Evolutionary conservation across 495 filamentous ascomycete genomes (phyloP).

Genomic region (Physcia stellaris): DNA sequence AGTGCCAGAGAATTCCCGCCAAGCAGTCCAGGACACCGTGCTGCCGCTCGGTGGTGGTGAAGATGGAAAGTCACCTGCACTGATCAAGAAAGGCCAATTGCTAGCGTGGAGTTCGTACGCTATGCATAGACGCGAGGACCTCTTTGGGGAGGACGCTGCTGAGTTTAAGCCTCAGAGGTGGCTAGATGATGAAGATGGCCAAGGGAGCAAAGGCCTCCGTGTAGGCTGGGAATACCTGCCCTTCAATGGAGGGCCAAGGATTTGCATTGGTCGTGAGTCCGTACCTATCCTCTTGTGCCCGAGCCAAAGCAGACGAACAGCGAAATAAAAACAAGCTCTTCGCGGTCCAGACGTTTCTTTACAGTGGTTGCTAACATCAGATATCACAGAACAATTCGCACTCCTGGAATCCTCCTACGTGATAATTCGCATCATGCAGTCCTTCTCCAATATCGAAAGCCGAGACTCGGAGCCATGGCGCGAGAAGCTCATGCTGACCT

Average conservation of each 20-base stretch:
- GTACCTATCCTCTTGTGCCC: background rate
- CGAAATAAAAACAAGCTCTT: no score
- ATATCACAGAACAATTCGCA: conserved; percentile 46
- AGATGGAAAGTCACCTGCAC: conserved; percentile 32
- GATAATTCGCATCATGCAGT: conserved; percentile 30
- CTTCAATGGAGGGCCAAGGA: conserved; percentile 51
- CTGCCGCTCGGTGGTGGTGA: conserved; percentile 39
- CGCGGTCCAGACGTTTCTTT: background rate
- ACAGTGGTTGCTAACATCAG: background rate
- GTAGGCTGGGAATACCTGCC: conserved; percentile 47
- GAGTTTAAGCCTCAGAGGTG: conserved; percentile 15
- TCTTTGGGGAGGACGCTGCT: conserved; percentile 24
- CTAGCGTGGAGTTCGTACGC: conserved; percentile 15
- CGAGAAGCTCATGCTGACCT: conserved; percentile 10
- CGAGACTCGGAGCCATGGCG: conserved; percentile 14
- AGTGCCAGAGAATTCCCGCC: conserved; percentile 41
- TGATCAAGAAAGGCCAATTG: conserved; percentile 23
- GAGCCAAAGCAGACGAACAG: background rate
- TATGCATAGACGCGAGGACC: conserved; percentile 22
- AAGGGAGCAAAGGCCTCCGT: conserved; percentile 13
- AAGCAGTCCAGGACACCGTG: conserved; percentile 34
- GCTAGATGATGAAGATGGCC: conserved; percentile 5
- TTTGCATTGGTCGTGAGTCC: conserved; percentile 29
- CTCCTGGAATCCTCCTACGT: conserved; percentile 46
- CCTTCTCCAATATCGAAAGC: conserved; percentile 21